Base-by-base conservation (phyloP, 2,329 filamentous ascomycete genomes). In the Botrytis paeoniae region DNA sequence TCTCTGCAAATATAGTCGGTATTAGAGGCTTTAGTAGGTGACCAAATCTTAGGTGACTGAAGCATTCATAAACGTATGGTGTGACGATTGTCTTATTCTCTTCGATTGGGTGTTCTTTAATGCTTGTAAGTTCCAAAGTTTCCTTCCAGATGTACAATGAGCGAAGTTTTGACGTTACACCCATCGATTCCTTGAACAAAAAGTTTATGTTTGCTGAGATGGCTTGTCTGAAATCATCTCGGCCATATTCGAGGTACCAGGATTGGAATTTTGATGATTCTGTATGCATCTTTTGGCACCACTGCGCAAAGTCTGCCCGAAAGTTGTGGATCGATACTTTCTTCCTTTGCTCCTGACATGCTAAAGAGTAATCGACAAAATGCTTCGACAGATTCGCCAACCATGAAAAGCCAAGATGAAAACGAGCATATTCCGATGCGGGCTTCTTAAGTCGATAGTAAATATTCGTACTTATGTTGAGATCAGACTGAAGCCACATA, bases 311-410 rank as follows among this genome's bases (percentile, higher is more conserved):
- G 0, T 83, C 77, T 0, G 73, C 73, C 14, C 84, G 82, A 75
- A 96, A 95, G 69, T 89, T 82, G 4, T 82, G 71, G 0, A 94
- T 83, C 0, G 82, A 81, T 1, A 92, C 85, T 9, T 39, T 14
- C 80, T 76, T 2, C 75, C 71, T 48, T 48, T 64, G 29, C 9
- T 69, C 29, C 74, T 74, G 66, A n/a, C 73, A 74, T 25, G 66
- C 60, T 43, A 78, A 62, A 63, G 75, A 76, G 51, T 87, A 96
- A 75, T 94, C 91, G 1, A 94, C 85, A 37, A 92, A 86, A 77
- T 94, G 89, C 78, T 95, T 95, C 0, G 87, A 85, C 0, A 96
- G 83, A 70, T 91, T 86, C 0, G 89, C 91, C 1, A 95, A 81
- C 92, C 92, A 96, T 0, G 90, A 74, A 74, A 94, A 95, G 0